Base-by-base conservation (phyloP, 2,329 filamentous ascomycete genomes). In the Fusarium staphyleae region DNA sequence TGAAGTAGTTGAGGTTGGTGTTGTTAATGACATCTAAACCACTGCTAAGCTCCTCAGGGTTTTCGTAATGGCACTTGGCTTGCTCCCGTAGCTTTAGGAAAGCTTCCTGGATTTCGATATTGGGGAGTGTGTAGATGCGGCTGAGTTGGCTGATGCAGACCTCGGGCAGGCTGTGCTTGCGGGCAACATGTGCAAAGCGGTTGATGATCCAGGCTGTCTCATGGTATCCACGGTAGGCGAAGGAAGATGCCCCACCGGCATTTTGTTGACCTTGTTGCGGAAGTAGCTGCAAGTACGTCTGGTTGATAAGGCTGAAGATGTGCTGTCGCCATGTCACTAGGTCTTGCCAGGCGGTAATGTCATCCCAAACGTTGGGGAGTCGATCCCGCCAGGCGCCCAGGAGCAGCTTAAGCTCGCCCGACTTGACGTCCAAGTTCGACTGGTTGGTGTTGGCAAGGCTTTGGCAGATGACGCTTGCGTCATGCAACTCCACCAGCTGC, bases 191-290 rank as follows among this genome's bases (percentile, higher is more conserved):
- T 1, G 95, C 96, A 69, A 99, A 99, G 14, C 95, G 85, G 73
- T 99, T 99, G 75, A 99, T 99, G 65, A 99, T 99, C 95, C 95
- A 99, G 2, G 95, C 95, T 11, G 95, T 99, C 77, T 99, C 95
- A 68, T 99, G 95, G 70, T 96, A 99, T 19, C 95, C 95, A 36
- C 95, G 87, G 72, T 99, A 99, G 0, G 95, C 95, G 72, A 95
- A 98, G 1, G 74, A 76, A 0, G 93, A 97, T 40, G 93, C 93
- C 51, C 91, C 92, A 48, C 90, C 90, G 1, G 92, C 86, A 65
- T 91, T 95, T 70, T 89, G 88, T 18, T 72, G 72, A 4, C 88
- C 87, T 67, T 90, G 88, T 14, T 85, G 87, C 2, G 92, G 93
- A 32, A 98, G 78, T 37, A 99, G 82, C 47, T 87, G 85, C 10